phyloP scores from a whole-genome alignment of 805 yeast genomes.

The Cyberlindnera lachancei region DNA sequence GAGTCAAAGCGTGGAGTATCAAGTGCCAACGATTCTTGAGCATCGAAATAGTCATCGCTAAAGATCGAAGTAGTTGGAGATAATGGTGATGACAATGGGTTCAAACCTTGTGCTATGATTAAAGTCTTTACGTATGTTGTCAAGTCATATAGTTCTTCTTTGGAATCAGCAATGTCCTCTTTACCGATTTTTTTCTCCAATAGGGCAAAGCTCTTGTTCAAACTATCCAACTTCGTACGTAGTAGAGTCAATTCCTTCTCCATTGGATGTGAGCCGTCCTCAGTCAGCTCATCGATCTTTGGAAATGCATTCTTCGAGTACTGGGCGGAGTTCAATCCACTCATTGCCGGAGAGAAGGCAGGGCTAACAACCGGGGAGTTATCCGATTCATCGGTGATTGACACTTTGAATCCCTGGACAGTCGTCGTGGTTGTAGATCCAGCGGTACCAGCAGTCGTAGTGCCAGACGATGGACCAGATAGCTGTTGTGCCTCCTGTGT shows the following conservation, averaged over 20 bases:
- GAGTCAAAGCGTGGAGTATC: slow-evolving; percentile 30
- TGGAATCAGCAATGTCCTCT: neutral
- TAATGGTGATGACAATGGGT: slow-evolving; percentile 4
- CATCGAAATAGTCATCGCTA: slow-evolving; percentile 53
- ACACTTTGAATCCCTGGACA: too few relatives aligned
- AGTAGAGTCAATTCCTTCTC: slow-evolving; percentile 1
- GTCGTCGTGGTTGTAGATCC: too few relatives aligned
- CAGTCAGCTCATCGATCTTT: slow-evolving; percentile 1
- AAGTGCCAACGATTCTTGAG: slow-evolving; percentile 27
- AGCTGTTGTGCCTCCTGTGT: neutral
- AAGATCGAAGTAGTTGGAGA: slow-evolving; percentile 29
- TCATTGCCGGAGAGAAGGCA: slow-evolving; percentile 2
- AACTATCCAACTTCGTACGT: slow-evolving; percentile 3
- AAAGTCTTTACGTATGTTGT: slow-evolving; percentile 8
- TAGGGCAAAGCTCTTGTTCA: neutral
- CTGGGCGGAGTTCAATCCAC: neutral
- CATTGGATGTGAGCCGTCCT: slow-evolving; percentile 1
- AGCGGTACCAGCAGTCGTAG: too few relatives aligned
- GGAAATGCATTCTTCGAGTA: neutral
- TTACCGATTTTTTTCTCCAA: neutral
- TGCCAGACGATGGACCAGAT: neutral
- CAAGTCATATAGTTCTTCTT: slow-evolving; percentile 4
- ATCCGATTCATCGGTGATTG: too few relatives aligned
- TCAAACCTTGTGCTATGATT: neutral
- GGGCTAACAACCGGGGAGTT: slow-evolving; percentile 1